Evolutionary conservation across 257 asterid species (phyloP), one percentile per base, ranked within the genome.

Genomic region (Mentha longifolia): DNA sequence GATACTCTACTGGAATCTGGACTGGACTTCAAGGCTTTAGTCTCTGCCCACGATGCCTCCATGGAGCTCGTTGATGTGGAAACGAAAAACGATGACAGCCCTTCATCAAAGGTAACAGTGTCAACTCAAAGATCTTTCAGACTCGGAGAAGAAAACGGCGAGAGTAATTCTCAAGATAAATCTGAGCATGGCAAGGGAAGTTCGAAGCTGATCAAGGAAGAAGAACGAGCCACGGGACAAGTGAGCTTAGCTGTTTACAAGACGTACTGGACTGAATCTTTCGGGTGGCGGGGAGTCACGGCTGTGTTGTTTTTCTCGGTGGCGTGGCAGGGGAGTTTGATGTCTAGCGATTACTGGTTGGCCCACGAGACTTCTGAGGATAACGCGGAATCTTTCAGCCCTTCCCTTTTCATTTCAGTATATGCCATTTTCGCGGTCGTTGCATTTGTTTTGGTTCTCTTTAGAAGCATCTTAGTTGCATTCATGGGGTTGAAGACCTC

Each of bases 51-150:
- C 11, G 99, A 92, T 3, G 84, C 96, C 59, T 89, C 99, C 2
- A 87, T 95, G 92, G 96, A 89, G 61, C 97, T 95, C 8, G 99
- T 95, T 5, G 97, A 90, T n/a, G 88, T 85, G 33, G 95, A 87
- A 70, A 92, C 88, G 42, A 80, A 61, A 28, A 72, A 71, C 20
- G 83, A 81, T 14, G 68, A 62, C 55, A 74, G 74, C 22, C 3
- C 52, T 37, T 63, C 87, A 52, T 82, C 82, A 0, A 76, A 84
- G 20, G 19, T 81, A 60, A 52, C 88, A 17, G 19, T 81, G 62
- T 57, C 88, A 2, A 43, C 83, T 35, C 86, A 82, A 30, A 69
- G 43, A 45, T 78, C 90, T 33, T 80, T 85, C 30, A 87, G 79
- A 68, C 74, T 25, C 5, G 68, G 77, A 15, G 90, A 82, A 31